Evolutionary conservation across 257 asterid genomes (phyloP).

Genomic region (Solanum peruvianum): DNA sequence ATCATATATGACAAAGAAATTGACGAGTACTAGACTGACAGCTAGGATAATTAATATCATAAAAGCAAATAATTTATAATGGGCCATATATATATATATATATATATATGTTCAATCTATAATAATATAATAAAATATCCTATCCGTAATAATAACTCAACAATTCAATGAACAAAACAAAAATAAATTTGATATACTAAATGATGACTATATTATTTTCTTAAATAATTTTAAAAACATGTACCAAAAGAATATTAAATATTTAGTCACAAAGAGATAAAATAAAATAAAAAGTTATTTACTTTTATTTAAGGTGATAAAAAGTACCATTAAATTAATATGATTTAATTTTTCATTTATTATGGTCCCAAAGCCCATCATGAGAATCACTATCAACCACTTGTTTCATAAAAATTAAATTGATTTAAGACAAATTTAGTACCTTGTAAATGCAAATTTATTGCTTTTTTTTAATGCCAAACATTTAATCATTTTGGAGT

Average conservation of each 20-base stretch:
- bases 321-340: not conserved
- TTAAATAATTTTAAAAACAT: not conserved
- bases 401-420: not conserved
- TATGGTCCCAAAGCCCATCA: not conserved
- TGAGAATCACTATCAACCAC: not conserved
- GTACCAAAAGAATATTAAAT: not conserved
- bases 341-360: not conserved
- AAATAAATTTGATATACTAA: not conserved
- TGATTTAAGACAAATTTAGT: not conserved
- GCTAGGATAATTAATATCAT: not conserved
- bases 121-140: not conserved
- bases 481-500: not conserved
- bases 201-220: not conserved
- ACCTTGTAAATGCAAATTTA: not conserved
- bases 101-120: not conserved
- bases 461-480: not conserved
- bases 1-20: not conserved
- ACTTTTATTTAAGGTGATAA: not conserved
- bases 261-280: not conserved
- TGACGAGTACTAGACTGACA: not conserved
- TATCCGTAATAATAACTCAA: not conserved
- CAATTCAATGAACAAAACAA: not conserved
- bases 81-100: not conserved
- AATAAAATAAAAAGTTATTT: not conserved
- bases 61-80: not conserved